Base-by-base conservation (phyloP, 495 filamentous ascomycete genomes). In the Viridothelium virens region DNA sequence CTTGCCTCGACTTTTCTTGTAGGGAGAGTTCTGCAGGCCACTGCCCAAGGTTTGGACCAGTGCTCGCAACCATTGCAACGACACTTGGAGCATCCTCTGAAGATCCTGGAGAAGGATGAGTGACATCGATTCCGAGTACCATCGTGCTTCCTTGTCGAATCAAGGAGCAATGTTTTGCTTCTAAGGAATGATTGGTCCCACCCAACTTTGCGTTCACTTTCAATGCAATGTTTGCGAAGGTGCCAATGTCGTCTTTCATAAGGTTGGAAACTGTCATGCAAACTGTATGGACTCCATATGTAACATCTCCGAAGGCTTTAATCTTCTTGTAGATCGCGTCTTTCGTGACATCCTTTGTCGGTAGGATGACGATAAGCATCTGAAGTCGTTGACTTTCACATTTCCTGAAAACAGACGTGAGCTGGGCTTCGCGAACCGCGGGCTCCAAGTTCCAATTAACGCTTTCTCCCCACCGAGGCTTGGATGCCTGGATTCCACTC, bases 141-240 rank as follows among this genome's bases (percentile, higher is more conserved):
- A 96, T 96, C 0, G 89, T 92, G 64, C 83, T 84, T 4, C 53
- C 53, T 81, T 81, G 31, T 86, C 78, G 46, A 76, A 67, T 0
- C 73, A 74, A 63, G 75, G 72, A 7, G 79, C 81, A 2, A 87
- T 59, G 76, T n/a, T 81, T 79, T 0, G 74, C 67, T 0, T 75
- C 59, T 0, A 96, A 71, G 3, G 70, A 73, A 71, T 96, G 91
- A 67, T 96, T 96, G 25, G 80, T 75, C 0, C 93, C 93, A 5
- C 91, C 91, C 65, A 88, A 80, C 76, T 96, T 96, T 56, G 95
- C 74, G 73, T 96, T 96, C 76, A 95, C 84, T 73, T 92, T 96
- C 31, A 95, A 74, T 4, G 79, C 89, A 1, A 93, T 79, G 67
- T 95, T 96, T 69, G 87, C 87, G 44, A 84, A 84, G 47, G 75